A percentile compares a stretch with the other conserved stretches of the same genome.
phyloP scores from a whole-genome alignment of 768 basidiomycete genomes.

The Tylopilus intermedius region DNA sequence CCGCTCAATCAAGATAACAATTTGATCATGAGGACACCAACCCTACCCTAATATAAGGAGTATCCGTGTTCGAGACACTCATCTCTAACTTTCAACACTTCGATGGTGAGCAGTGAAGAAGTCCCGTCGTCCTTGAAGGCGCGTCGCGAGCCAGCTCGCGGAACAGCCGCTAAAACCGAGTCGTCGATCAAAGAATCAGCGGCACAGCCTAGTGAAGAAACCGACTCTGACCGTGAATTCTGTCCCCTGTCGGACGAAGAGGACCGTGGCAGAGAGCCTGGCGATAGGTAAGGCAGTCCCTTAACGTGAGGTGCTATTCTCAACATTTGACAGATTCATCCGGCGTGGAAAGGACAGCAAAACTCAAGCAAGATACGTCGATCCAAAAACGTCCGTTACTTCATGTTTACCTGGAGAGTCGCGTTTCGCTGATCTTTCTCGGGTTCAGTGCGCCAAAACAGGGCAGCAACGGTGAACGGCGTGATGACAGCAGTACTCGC shows the following conservation, averaged over 20 bases:
- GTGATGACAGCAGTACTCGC: neutral
- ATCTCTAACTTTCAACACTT: no score
- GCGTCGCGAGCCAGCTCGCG: neutral
- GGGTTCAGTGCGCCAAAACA: neutral
- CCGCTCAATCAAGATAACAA: no score
- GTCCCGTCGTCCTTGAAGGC: neutral
- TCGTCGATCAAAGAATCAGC: neutral
- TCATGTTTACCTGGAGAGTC: neutral
- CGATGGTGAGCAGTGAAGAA: no score
- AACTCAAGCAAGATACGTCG: fast-evolving
- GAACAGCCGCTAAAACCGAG: neutral
- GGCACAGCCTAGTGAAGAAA: neutral
- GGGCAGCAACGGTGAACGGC: neutral
- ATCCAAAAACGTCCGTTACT: conserved; percentile 1
- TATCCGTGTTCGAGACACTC: no score
- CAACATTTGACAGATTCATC: neutral
- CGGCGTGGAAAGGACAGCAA: neutral
- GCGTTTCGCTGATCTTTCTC: neutral
- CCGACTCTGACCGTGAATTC: neutral
- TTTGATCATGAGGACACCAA: no score
- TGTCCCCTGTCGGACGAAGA: neutral
- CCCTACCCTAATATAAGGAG: no score
- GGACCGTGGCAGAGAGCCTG: neutral
- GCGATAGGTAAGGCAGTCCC: neutral
- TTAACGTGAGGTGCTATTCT: neutral